Evolutionary conservation across 257 asterid species (phyloP), one percentile per base, ranked within the genome.

Genomic region (Scutellaria galericulata): DNA sequence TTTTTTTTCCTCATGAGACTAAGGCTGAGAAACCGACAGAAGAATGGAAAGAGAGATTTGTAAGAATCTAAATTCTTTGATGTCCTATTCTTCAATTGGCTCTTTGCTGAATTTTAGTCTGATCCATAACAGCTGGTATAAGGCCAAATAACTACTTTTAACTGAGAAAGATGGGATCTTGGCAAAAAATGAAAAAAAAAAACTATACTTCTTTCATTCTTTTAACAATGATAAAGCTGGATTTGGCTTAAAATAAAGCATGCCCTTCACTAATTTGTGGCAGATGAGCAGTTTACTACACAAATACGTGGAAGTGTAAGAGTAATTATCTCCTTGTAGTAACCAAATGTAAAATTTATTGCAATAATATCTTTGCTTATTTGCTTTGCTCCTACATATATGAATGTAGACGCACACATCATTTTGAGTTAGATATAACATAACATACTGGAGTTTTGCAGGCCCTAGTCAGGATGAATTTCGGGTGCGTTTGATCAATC

Each of bases 401-500:
- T 24, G 35, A 60, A 53, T 71, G 47, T 5, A 10, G 4, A 15
- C 15, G 37, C 18, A 7, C 42, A 14, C 54, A 55, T 15, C 64
- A 9, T 7, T 63, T 64, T 70, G 72, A 50, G 63, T 24, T 18
- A 46, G 52, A 64, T 31, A 42, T 52, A 15, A 66, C 54, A 59
- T 63, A 31, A 22, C 37, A 35, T 24, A 54, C 47, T 79, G 63
- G 72, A 15, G 39, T 57, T 75, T 31, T 71, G 86, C 85, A 82
- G 92, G 62, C 65, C 56, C 73, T 40, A 53, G 74, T 71, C 73
- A 27, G 70, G 83, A 87, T 22, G 92, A 90, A 27, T 83, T 80
- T 71, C 87, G 86, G 35, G 97, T 92, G 73, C 92, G 97, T 52
- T 74, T 95, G 83, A 71, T 85, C 75, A 90, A 92, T 83, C 97